Base-by-base conservation (phyloP, 495 filamentous ascomycete species). In the Achaetomiella virescens region DNA sequence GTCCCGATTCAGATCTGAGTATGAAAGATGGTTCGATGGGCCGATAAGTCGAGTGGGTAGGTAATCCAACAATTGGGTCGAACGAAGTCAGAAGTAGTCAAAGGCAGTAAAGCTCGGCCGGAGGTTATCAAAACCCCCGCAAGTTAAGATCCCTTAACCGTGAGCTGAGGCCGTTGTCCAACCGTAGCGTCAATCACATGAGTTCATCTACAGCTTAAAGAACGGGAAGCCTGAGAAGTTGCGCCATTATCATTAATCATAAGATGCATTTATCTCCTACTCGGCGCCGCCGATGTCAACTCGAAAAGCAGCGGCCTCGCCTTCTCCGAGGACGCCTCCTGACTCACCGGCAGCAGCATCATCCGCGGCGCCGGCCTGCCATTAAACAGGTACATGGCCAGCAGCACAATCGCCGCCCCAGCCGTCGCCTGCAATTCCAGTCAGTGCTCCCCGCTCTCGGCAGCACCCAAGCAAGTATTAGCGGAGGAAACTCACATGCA, bases 391-490 rank as follows among this genome's bases (percentile, higher is more conserved):
- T 62, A 67, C 38, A 57, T 64, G 11, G 64, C 59, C 0, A 56
- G 25, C 20, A 64, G 15, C 17, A 67, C 64, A 20, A 61, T 22
- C 0, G 52, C 33, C 8, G 59, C 64, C 37, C 64, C 64, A 17
- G 37, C 48, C 0, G 62, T 61, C 0, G 64, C 53, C 64, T 66
- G 35, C 3, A 21, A 31, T 22, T 9, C 27, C 22, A 80, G 20
- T 55, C 83, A 11, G 79, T 74, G 25, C 44, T 7, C 20, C 14
- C 17, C 33, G 42, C 3, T 25, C 31, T 50, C 8, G 21, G 1
- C 15, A 14, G 15, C 20, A 11, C 2, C 1, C 6, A 10, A 35
- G 1, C 2, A 35, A 3, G 15, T 12, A 27, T 14, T 8, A 15
- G 4, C 27, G 0, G 41, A 31, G 27, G 5, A 46, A 58, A 57